Evolutionary conservation across 169 alveolate species (phyloP), one percentile per base, ranked within the genome.

Genomic region (Eimeria falciformis): DNA sequence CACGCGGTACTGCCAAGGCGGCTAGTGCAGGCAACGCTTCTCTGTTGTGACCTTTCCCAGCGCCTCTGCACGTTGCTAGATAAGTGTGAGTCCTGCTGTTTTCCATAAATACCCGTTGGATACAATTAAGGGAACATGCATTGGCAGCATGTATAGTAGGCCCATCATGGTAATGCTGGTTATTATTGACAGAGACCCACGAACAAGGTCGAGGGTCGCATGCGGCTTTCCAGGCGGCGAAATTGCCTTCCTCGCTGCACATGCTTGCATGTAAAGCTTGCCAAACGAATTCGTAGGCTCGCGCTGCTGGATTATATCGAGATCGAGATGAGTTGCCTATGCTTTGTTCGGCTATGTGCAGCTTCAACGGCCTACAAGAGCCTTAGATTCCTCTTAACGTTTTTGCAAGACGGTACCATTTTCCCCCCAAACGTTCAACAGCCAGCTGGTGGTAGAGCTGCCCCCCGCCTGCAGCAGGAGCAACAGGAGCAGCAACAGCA

Each of bases 1-100:
- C 92, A 85, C 73, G 78, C 84, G 56, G 84, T 85, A 50, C 53
- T 85, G 69, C 81, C 92, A 45, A 85, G 68, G 69, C 92, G 92
- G 45, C 62, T 85, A 69, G 84, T 85, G 73, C 92, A 85, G n/a
- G 47, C 78, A n/a, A 77, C 92, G 23, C 73, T 85, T n/a, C 62
- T 68, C 21, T 40, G 71, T 25, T 75, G 55, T 9, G 92, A 85
- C 47, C 69, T 85, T 40, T 75, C 73, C 12, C 47, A 55, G 50
- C 92, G 92, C 11, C 37, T 85, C 3, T n/a, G 21, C 62, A 50
- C 58, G 12, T 71, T 68, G 40, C 69, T 85, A 6, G 84, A 43
- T 43, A 45, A 83, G 2, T 56, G 92, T 85, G 56, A 43, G 91
- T 58, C 9, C 6, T 43, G 62, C 33, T 33, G 23, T 37, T 23